phyloP scores from a whole-genome alignment of 2,329 filamentous ascomycete genomes.

The Ophiosphaerella korrae region DNA sequence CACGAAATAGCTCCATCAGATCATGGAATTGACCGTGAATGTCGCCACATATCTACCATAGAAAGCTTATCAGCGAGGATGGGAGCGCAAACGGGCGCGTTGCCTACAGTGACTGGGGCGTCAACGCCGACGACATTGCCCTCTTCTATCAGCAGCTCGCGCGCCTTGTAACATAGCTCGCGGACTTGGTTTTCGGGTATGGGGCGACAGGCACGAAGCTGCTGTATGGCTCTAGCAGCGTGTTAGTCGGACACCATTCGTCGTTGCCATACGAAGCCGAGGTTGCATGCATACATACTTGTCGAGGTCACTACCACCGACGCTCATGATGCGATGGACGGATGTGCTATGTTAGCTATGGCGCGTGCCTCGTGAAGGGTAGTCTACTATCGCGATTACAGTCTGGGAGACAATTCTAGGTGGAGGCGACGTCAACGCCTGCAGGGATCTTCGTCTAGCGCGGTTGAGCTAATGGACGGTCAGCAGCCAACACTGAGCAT shows the following conservation, averaged over 20 bases:
- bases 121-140: constrained; percentile 95
- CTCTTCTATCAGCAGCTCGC: constrained; percentile 95
- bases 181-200: constrained; percentile 95
- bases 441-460: too few species aligned
- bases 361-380: too few species aligned
- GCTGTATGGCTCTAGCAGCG: constrained; percentile 78
- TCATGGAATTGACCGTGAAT: constrained; percentile 98
- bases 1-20: constrained; percentile 93
- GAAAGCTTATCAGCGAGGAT: not conserved
- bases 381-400: too few species aligned
- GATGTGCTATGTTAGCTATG: constrained; percentile 4
- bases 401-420: too few species aligned
- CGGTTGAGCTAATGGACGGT: constrained; percentile 16
- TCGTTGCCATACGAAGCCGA: constrained; percentile 1
- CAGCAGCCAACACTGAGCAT: not conserved
- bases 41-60: constrained; percentile 70
- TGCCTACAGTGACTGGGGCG: constrained; percentile 83
- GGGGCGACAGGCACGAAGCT: constrained; percentile 91
- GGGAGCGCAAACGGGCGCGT: too few species aligned
- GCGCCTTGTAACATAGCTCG: constrained; percentile 95
- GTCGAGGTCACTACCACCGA: constrained; percentile 87
- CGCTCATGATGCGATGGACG: constrained; percentile 32
- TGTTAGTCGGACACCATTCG: constrained; percentile 12
- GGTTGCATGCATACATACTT: constrained; percentile 61
- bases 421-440: too few species aligned